A percentile compares a stretch with the other conserved stretches of the same genome.
phyloP scores from a whole-genome alignment of 768 basidiomycete genomes.

The Calocera viscosa region DNA sequence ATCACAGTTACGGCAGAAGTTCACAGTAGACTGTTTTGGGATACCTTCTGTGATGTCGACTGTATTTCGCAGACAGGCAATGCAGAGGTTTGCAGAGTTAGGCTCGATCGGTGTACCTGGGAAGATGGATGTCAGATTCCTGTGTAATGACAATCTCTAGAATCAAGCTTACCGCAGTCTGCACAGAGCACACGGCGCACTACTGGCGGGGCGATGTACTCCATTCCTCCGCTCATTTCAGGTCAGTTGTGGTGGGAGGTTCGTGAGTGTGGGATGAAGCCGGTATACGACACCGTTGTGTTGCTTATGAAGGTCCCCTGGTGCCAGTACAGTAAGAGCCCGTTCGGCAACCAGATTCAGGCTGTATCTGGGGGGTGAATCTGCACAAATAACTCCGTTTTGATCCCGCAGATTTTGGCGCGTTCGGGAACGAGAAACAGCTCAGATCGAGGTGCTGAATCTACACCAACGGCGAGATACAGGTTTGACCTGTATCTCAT shows the following conservation, averaged over 20 bases:
- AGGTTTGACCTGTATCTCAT: too few relatives aligned
- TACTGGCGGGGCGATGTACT: slow-evolving; percentile 61
- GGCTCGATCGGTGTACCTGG: slow-evolving; percentile 75
- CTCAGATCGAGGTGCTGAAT: too few relatives aligned
- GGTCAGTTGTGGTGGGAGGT: background rate
- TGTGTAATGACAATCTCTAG: background rate
- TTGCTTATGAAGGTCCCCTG: background rate
- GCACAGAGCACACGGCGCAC: slow-evolving; percentile 78
- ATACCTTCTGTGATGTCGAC: slow-evolving; percentile 98
- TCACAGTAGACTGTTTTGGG: slow-evolving; percentile 86
- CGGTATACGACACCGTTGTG: background rate
- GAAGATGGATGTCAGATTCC: slow-evolving; percentile 2
- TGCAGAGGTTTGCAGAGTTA: slow-evolving; percentile 86
- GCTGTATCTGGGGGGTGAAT: too few relatives aligned
- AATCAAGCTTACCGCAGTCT: slow-evolving; percentile 53
- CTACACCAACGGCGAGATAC: too few relatives aligned
- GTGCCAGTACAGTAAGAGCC: too few relatives aligned
- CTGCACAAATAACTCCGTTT: too few relatives aligned
- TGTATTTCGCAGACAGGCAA: slow-evolving; percentile 78
- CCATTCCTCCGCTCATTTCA: slow-evolving; percentile 37
- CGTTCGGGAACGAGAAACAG: too few relatives aligned
- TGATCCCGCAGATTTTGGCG: too few relatives aligned
- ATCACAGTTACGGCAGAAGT: slow-evolving; percentile 92
- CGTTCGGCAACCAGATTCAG: too few relatives aligned
- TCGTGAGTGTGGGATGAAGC: background rate